phyloP scores from a whole-genome alignment of 495 filamentous ascomycete species.

The Opeltia flavorubescens region DNA sequence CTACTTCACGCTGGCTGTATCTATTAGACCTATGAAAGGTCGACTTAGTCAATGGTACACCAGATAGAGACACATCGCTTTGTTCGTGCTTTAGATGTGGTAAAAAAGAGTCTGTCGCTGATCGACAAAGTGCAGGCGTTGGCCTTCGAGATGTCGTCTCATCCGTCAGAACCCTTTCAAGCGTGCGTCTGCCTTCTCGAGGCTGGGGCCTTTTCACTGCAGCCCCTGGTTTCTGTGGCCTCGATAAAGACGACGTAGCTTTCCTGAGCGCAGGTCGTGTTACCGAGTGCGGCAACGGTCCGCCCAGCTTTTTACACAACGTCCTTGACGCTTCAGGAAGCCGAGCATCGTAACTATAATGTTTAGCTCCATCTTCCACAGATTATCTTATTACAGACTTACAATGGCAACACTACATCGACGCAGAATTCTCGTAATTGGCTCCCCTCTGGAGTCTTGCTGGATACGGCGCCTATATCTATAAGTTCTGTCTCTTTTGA shows the following conservation, averaged over 20 bases:
- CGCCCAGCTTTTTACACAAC: conserved; percentile 79
- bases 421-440: conserved; percentile 68
- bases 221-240: conserved; percentile 36
- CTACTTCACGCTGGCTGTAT: conserved; percentile 53
- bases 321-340: conserved; percentile 65
- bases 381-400: conserved; percentile 21
- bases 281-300: conserved; percentile 51
- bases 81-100: conserved; percentile 48
- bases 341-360: conserved; percentile 59
- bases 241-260: conserved; percentile 16
- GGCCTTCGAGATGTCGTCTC: conserved; percentile 38
- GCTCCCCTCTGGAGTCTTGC: conserved; percentile 21
- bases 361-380: background rate
- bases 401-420: conserved; percentile 89
- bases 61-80: conserved; percentile 43
- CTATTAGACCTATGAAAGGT: conserved; percentile 46
- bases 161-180: conserved; percentile 61
- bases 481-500: conserved; percentile 14
- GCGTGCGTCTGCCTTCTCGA: conserved; percentile 38
- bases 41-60: conserved; percentile 35
- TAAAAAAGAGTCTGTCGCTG: conserved; percentile 47
- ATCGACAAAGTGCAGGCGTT: conserved; percentile 47
- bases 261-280: conserved; percentile 35
- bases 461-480: conserved; percentile 18
- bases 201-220: conserved; percentile 35